Conservation (phyloP, 208 protist species). For the Crithidia mellificae region DNA sequence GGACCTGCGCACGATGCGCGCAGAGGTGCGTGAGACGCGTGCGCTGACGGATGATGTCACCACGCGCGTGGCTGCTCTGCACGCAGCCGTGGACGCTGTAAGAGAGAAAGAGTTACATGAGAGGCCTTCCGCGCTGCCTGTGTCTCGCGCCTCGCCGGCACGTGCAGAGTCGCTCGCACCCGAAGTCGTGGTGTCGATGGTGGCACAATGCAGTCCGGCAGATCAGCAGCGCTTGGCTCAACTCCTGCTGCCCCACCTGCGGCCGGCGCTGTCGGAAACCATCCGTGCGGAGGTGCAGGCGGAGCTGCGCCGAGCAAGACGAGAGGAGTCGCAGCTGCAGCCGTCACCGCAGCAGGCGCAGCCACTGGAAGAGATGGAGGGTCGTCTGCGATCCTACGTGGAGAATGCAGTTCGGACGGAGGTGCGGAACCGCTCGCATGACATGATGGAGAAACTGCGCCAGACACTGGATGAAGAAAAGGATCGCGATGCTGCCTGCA, state of each 20-base stretch:
- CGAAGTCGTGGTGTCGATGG: slow-evolving; percentile 20
- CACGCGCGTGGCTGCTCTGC: background rate
- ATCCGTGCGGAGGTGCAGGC: slow-evolving; percentile 15
- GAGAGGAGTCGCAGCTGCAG: slow-evolving; percentile 8
- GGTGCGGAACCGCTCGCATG: background rate
- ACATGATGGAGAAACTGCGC: background rate
- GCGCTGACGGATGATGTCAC: background rate
- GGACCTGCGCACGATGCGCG: slow-evolving; percentile 52
- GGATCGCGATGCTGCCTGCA: background rate
- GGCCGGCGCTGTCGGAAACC: slow-evolving; percentile 15
- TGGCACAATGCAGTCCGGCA: slow-evolving; percentile 20
- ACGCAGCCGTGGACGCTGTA: background rate
- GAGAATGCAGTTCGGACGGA: background rate
- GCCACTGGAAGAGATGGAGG: slow-evolving; percentile 18
- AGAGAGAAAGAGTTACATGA: background rate
- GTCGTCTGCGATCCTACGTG: slow-evolving; percentile 19
- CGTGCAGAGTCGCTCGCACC: background rate
- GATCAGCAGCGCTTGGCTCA: slow-evolving; percentile 30
- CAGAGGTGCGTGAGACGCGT: slow-evolving; percentile 13
- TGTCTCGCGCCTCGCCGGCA: background rate
- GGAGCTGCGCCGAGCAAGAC: background rate
- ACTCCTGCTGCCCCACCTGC: slow-evolving; percentile 33
- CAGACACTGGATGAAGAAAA: slow-evolving; percentile 1
- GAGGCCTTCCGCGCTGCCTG: background rate
- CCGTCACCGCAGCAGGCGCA: too few relatives aligned